Conservation (phyloP, 495 filamentous ascomycete genomes). For the Penicillium pulvis region DNA sequence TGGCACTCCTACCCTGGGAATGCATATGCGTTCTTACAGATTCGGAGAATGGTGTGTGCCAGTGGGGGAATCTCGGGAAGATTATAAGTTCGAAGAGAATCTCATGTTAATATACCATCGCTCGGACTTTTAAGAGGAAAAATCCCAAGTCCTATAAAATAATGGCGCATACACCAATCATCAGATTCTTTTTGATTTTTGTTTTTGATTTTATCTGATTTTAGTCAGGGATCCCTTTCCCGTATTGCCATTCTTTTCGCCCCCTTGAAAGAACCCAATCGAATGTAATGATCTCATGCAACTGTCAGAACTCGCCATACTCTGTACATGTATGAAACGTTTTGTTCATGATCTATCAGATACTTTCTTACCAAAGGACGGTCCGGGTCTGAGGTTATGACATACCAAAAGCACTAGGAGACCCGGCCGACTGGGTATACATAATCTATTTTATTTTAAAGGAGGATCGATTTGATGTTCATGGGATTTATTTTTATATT, state of each 20-base stretch:
- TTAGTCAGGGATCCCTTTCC: background rate
- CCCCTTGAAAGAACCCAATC: background rate
- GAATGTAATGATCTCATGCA: slow-evolving; percentile 19
- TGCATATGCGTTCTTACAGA: background rate
- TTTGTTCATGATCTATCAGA: background rate
- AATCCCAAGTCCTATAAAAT: background rate
- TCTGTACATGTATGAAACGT: too few species aligned
- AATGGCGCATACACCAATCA: background rate
- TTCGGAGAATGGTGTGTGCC: background rate
- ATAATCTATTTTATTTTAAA: background rate
- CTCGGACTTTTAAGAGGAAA: background rate
- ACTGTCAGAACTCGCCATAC: slow-evolving; percentile 6
- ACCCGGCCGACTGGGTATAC: background rate
- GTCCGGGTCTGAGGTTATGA: background rate
- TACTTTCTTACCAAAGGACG: background rate
- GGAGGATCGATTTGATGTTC: too few species aligned
- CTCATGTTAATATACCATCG: background rate
- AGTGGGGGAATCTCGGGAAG: background rate
- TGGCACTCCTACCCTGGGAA: background rate
- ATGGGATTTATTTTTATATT: too few species aligned
- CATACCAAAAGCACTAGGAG: background rate
- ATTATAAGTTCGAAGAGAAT: background rate
- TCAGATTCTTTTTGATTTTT: background rate
- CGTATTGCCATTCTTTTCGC: background rate
- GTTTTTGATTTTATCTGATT: background rate